phyloP scores from a whole-genome alignment of 2,329 filamentous ascomycete genomes.

The Talaromyces pinophilus region DNA sequence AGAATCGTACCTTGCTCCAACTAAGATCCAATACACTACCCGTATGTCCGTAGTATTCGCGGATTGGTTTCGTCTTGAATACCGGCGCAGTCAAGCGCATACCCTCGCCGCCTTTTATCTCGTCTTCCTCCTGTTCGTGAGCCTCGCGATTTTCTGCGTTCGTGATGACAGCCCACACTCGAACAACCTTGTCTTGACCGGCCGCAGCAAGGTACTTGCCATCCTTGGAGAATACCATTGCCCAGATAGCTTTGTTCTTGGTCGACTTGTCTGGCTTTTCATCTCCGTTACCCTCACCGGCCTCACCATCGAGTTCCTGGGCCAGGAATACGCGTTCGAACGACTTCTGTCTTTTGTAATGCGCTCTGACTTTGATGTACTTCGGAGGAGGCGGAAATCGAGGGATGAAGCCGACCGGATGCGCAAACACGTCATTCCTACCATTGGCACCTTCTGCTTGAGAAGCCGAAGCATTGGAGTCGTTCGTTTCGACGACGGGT shows the following conservation, averaged over 20 bases:
- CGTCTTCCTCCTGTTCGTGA: constrained; percentile 68
- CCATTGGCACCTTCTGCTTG: constrained; percentile 58
- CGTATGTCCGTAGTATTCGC: constrained; percentile 80
- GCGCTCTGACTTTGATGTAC: constrained; percentile 81
- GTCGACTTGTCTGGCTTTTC: constrained; percentile 28
- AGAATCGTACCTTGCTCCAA: constrained; percentile 78
- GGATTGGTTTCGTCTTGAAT: constrained; percentile 74
- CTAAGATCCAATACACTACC: constrained; percentile 86
- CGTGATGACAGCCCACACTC: constrained; percentile 86
- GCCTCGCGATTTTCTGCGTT: constrained; percentile 74
- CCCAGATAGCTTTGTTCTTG: constrained; percentile 73
- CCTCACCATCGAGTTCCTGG: constrained; percentile 75
- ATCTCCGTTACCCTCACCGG: constrained; percentile 35
- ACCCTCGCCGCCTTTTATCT: constrained; percentile 50
- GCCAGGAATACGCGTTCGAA: constrained; percentile 89
- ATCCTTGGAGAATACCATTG: constrained; percentile 88
- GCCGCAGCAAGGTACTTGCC: constrained; percentile 89
- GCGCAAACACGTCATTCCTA: constrained; percentile 78
- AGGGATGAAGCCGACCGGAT: constrained; percentile 79
- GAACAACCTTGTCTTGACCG: constrained; percentile 80
- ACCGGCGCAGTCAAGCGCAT: constrained; percentile 84
- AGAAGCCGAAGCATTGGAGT: constrained; percentile 66
- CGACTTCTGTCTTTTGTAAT: constrained; percentile 77
- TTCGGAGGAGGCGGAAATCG: constrained; percentile 84
- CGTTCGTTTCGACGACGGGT: constrained; percentile 46